phyloP scores from a whole-genome alignment of 192 early-diverging fungal genomes.

The Coemansia sp. region DNA sequence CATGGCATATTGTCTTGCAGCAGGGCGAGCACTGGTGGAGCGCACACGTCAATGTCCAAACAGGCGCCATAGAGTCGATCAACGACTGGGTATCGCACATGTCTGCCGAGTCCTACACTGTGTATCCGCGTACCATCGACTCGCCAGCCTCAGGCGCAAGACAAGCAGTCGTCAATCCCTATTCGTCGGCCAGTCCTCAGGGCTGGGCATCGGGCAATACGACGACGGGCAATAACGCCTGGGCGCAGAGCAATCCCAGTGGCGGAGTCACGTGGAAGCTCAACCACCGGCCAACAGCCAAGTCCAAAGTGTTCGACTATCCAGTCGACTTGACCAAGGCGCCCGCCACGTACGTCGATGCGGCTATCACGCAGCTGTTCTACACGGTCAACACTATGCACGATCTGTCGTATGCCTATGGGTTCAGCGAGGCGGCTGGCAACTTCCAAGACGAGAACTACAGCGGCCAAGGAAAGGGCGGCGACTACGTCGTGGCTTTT shows the following conservation, averaged over 20 bases:
- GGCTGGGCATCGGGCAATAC: too few species aligned
- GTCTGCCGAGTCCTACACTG: constrained; percentile 16
- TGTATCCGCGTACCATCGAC: constrained; percentile 12
- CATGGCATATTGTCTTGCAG: constrained; percentile 84
- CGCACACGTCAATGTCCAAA: constrained; percentile 64
- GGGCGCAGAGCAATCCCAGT: constrained; percentile 82
- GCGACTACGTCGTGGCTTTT: constrained; percentile 89
- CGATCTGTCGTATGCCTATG: constrained; percentile 86
- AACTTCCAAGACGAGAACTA: constrained; percentile 96
- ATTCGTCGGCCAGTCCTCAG: background rate
- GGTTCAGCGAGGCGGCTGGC: constrained; percentile 90
- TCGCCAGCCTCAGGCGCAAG: constrained; percentile 2
- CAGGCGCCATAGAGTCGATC: constrained; percentile 66
- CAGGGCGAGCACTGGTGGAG: constrained; percentile 82
- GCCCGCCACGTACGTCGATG: constrained; percentile 76
- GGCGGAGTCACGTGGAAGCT: constrained; percentile 71
- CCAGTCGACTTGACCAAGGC: constrained; percentile 66
- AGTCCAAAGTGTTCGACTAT: constrained; percentile 66
- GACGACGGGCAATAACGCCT: constrained; percentile 83
- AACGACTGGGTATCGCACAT: constrained; percentile 75
- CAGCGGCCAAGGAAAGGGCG: constrained; percentile 69
- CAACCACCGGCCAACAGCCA: constrained; percentile 72
- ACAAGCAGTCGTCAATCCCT: constrained; percentile 1
- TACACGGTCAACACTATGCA: constrained; percentile 93
- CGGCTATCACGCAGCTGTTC: constrained; percentile 87